phyloP scores from a whole-genome alignment of 805 yeast genomes.

The Saccharomycopsis babjevae region DNA sequence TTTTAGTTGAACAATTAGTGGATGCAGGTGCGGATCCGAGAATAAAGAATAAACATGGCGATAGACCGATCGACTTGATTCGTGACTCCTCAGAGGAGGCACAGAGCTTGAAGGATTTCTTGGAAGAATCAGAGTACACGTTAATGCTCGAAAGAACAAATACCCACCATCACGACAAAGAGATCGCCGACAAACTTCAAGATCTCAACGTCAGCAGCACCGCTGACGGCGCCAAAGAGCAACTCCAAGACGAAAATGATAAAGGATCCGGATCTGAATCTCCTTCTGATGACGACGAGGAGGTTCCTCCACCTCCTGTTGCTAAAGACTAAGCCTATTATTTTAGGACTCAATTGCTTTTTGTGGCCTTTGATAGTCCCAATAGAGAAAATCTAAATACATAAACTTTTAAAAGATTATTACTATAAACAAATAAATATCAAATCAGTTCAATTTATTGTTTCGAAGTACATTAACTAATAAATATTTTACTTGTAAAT shows the following conservation, averaged over 20 bases:
- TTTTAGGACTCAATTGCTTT: background rate
- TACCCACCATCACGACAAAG: background rate
- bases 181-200: background rate
- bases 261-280: constrained; percentile 27
- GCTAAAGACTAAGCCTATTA: background rate
- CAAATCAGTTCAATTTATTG: no score
- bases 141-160: constrained; percentile 20
- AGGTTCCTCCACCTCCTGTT: constrained; percentile 22
- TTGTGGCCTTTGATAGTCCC: no score
- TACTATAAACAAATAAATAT: no score
- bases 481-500: no score
- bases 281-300: constrained; percentile 25
- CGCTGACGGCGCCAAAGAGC: constrained; percentile 22
- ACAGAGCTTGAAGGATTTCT: constrained; percentile 45
- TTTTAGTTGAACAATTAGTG: constrained; percentile 65
- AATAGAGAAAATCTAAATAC: no score
- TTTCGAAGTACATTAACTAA: no score
- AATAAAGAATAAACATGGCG: constrained; percentile 46
- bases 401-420: no score
- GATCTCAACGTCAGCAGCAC: background rate
- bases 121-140: constrained; percentile 82
- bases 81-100: constrained; percentile 35
- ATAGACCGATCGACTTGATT: constrained; percentile 68
- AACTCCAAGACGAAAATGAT: constrained; percentile 24
- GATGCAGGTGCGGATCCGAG: constrained; percentile 88